Evolutionary conservation across 345 rosid genomes (phyloP).

Genomic region (Eucalyptus regnans): DNA sequence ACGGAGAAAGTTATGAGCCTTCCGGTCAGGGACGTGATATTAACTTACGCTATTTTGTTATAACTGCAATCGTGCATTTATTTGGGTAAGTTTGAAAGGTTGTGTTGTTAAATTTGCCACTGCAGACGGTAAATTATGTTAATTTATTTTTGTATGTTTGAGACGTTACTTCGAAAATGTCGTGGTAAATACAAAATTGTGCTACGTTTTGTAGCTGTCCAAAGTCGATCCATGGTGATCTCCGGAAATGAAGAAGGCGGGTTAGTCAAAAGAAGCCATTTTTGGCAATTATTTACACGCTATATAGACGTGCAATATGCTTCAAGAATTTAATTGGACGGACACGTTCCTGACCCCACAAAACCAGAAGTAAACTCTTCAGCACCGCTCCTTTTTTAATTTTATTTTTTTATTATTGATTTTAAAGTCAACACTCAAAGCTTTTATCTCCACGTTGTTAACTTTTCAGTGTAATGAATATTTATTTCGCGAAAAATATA

Average conservation of each 20-base stretch:
- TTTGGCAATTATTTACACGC: not conserved
- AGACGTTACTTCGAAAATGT: not conserved
- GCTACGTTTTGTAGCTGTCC: not conserved
- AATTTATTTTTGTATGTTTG: not conserved
- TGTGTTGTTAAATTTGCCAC: accelerated
- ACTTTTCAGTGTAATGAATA: too few species aligned
- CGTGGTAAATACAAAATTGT: not conserved
- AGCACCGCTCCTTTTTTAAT: too few species aligned
- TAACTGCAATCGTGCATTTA: not conserved
- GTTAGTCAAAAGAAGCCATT: not conserved
- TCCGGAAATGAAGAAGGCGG: not conserved
- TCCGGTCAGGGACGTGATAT: not conserved
- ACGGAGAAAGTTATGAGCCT: not conserved
- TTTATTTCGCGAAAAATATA: accelerated
- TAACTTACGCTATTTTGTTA: not conserved
- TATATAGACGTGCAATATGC: not conserved
- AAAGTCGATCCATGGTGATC: not conserved
- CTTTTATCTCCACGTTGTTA: too few species aligned
- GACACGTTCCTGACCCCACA: too few species aligned
- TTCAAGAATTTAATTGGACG: not conserved
- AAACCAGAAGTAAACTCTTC: too few species aligned
- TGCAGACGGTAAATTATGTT: not conserved
- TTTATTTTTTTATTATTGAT: too few species aligned
- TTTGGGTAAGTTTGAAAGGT: not conserved
- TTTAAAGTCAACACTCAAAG: not conserved